phyloP scores from a whole-genome alignment of 306 rosid genomes.

The Fagus sylvatica region DNA sequence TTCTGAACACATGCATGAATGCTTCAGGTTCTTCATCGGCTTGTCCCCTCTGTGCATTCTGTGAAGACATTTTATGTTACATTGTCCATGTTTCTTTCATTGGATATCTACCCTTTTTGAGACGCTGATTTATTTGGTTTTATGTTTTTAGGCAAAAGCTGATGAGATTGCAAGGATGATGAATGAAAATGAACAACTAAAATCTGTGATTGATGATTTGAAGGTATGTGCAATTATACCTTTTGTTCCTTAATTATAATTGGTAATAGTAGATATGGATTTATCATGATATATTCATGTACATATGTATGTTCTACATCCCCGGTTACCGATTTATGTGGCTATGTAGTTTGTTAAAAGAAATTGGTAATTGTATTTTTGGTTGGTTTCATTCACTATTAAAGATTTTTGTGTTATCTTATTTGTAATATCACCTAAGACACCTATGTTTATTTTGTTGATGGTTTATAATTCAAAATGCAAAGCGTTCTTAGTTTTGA shows the following conservation, averaged over 20 bases:
- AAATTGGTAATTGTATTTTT: neutral
- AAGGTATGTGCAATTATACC: constrained; percentile 51
- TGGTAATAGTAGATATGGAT: neutral
- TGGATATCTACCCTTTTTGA: constrained; percentile 1
- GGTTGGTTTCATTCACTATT: neutral
- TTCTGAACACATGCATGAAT: neutral
- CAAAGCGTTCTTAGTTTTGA: neutral
- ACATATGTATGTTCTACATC: neutral
- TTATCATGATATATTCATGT: neutral
- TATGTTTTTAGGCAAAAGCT: constrained; percentile 78
- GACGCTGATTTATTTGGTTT: neutral
- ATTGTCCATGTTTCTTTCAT: neutral
- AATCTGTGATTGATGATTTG: constrained; percentile 69
- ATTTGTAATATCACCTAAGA: neutral
- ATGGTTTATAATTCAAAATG: neutral
- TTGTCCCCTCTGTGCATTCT: neutral
- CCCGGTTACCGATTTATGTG: neutral
- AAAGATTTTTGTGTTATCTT: neutral
- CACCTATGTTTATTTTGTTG: neutral
- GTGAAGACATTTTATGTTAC: neutral
- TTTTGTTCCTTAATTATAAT: constrained; percentile 13
- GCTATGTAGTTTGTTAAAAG: neutral
- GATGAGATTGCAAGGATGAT: constrained; percentile 92
- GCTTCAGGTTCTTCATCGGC: neutral
- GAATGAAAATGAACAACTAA: constrained; percentile 93